A percentile compares a stretch with the other conserved stretches of the same genome.
Evolutionary conservation across 495 filamentous ascomycete species (phyloP).

Genomic region (Tuber melanosporum): DNA sequence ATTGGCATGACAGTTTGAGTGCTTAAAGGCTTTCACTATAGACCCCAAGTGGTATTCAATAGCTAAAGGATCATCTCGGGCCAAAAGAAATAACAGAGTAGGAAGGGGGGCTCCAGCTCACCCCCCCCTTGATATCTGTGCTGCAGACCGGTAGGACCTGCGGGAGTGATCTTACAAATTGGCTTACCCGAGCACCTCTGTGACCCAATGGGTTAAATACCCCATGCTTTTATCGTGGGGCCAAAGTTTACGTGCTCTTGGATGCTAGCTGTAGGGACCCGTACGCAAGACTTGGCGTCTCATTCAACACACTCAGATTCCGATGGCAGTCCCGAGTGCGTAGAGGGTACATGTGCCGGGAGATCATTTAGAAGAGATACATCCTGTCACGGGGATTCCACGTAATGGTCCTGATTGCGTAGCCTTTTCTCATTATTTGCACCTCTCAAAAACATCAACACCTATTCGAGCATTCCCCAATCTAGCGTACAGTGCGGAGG

Average conservation of each 20-base stretch:
- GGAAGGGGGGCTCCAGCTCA: not conserved
- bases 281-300: not conserved
- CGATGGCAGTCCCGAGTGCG: not conserved
- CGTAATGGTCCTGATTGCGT: not conserved
- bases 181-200: not conserved
- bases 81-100: not conserved
- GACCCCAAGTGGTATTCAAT: not conserved
- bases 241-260: not conserved
- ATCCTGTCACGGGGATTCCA: not conserved
- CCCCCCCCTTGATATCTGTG: not conserved
- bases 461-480: not conserved
- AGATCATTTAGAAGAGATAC: not conserved
- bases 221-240: not conserved
- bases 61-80: not conserved
- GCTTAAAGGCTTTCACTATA: not conserved
- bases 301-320: not conserved
- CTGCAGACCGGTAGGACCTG: not conserved
- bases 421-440: not conserved
- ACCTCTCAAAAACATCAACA: not conserved
- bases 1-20: not conserved
- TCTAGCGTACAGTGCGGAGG: not conserved
- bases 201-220: not conserved
- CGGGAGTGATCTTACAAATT: not conserved
- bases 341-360: not conserved
- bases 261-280: not conserved